phyloP scores from a whole-genome alignment of 495 filamentous ascomycete genomes.

The Durotheca rogersii region DNA sequence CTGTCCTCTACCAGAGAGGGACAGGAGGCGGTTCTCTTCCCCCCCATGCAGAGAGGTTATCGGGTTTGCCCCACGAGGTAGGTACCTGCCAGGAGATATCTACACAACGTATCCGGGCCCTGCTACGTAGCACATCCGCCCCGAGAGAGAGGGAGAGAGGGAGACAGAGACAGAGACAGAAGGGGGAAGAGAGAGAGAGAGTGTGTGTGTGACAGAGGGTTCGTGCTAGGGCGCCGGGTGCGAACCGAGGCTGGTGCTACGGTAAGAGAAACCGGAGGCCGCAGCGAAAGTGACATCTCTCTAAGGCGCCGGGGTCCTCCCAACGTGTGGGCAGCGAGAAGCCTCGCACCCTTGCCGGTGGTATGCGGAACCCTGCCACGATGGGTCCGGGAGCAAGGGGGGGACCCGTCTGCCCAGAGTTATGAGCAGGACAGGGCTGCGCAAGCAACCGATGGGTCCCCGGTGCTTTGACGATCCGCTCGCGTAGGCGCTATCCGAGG shows the following conservation, averaged over 20 bases:
- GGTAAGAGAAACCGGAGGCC: slow-evolving; percentile 15
- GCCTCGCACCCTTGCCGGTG: slow-evolving; percentile 16
- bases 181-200: too few relatives aligned
- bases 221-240: slow-evolving; percentile 18
- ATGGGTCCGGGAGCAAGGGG: slow-evolving; percentile 17
- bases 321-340: slow-evolving; percentile 2
- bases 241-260: slow-evolving; percentile 26
- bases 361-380: slow-evolving; percentile 22
- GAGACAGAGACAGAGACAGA: too few relatives aligned
- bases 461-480: slow-evolving; percentile 13
- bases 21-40: too few relatives aligned
- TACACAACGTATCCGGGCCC: too few relatives aligned
- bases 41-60: too few relatives aligned
- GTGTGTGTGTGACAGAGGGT: slow-evolving; percentile 15
- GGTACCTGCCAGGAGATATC: too few relatives aligned
- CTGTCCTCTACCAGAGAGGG: slow-evolving; percentile 10
- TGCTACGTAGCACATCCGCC: too few relatives aligned
- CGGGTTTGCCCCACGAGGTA: too few relatives aligned
- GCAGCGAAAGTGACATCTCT: slow-evolving; percentile 5
- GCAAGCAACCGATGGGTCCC: slow-evolving; percentile 10
- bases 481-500: not conserved
- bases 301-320: not conserved
- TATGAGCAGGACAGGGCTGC: slow-evolving; percentile 13
- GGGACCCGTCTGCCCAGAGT: too few relatives aligned
- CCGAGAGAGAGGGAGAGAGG: too few relatives aligned